These are phyloP conservation scores for Adansonia madagascariensis DNA, from an alignment of 441 rosid genomes.

Conservation along the genomic window DNA sequence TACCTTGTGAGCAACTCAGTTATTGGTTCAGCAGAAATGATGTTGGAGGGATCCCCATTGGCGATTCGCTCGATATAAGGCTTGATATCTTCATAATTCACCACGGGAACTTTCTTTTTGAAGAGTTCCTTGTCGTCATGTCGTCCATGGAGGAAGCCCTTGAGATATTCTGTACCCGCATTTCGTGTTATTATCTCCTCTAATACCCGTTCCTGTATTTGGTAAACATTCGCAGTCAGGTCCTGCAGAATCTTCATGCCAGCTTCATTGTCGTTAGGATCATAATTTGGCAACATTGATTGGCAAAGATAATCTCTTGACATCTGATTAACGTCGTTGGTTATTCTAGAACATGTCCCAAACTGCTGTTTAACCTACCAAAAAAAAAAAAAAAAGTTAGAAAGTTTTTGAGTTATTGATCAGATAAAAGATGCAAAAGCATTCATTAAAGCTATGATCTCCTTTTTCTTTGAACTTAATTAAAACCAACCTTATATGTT, in stretches of 20 bases:
- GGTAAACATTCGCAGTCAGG: conserved; percentile 60
- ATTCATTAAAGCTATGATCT: too few species aligned
- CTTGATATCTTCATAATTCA: conserved; percentile 75
- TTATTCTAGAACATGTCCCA: conserved; percentile 27
- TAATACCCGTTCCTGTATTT: conserved; percentile 61
- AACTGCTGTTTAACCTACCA: conserved; percentile 20
- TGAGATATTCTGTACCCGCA: conserved; percentile 62
- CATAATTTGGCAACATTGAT: conserved; percentile 43
- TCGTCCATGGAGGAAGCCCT: conserved; percentile 45
- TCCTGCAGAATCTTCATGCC: conserved; percentile 70
- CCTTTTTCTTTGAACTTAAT: too few species aligned
- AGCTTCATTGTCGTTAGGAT: conserved; percentile 69
- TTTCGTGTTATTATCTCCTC: conserved; percentile 56
- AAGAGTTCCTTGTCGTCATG: conserved; percentile 44
- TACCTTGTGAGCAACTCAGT: conserved; percentile 78
- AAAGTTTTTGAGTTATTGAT: neutral
- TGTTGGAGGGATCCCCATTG: conserved; percentile 60
- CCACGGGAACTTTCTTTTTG: conserved; percentile 71
- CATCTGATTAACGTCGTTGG: conserved; percentile 18
- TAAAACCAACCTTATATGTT: conserved; percentile 9
- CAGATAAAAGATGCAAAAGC: neutral
- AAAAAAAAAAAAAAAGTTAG: neutral
- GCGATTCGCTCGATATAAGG: conserved; percentile 68
- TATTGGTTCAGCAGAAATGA: conserved; percentile 71
- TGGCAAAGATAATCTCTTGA: conserved; percentile 15